These are phyloP conservation scores for Sclerotinia nivalis DNA, from an alignment of 2,329 filamentous ascomycete genomes.

Conservation along the genomic window DNA sequence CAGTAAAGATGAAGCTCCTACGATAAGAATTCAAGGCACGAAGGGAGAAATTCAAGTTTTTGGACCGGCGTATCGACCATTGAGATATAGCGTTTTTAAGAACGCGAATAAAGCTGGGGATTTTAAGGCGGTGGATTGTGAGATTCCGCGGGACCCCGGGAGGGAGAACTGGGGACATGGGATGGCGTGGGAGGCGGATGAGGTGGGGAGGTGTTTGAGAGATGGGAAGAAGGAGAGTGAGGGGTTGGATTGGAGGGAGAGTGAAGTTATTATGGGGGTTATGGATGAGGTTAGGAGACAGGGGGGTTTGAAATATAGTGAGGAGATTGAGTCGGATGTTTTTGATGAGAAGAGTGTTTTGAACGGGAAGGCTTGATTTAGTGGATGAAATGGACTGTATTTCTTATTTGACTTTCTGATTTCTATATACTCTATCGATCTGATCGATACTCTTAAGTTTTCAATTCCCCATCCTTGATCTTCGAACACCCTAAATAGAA, in stretches of 20 bases:
- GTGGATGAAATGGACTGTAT: not conserved
- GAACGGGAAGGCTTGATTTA: conserved; percentile 44
- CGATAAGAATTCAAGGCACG: conserved; percentile 63
- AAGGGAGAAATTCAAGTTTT: conserved; percentile 67
- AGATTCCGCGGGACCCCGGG: conserved; percentile 47
- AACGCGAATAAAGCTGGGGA: conserved; percentile 34
- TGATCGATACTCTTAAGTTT: not conserved
- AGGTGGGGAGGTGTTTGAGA: conserved; percentile 61
- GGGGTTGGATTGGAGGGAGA: conserved; percentile 60
- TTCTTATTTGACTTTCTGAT: not conserved
- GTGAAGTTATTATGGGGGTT: conserved; percentile 61
- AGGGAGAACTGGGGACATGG: conserved; percentile 53
- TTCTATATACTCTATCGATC: too few relatives aligned
- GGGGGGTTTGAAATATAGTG: conserved; percentile 59
- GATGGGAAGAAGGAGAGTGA: conserved; percentile 65
- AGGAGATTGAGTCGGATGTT: conserved; percentile 63
- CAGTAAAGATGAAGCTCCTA: conserved; percentile 52
- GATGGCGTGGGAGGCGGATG: conserved; percentile 73
- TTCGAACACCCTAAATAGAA: not conserved
- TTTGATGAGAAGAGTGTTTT: conserved; percentile 62
- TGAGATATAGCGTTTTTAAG: conserved; percentile 53
- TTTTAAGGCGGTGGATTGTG: conserved; percentile 40
- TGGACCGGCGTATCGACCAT: conserved; percentile 59
- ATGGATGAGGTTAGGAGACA: conserved; percentile 49
- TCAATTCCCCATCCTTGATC: not conserved